phyloP scores from a whole-genome alignment of 2,329 filamentous ascomycete species.

The Exophiala bonariae region DNA sequence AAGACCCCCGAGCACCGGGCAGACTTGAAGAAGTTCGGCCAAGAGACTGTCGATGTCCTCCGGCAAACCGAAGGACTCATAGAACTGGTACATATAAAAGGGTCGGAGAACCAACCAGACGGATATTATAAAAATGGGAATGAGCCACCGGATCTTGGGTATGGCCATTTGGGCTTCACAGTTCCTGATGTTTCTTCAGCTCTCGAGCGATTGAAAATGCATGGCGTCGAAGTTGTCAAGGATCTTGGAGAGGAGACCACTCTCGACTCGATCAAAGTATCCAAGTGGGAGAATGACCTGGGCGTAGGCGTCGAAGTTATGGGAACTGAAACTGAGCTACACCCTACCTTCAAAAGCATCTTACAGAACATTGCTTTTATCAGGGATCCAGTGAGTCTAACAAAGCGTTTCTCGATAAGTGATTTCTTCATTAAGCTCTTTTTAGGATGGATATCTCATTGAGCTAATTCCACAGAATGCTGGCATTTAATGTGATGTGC shows the following conservation, averaged over 20 bases:
- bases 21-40: conserved; percentile 32
- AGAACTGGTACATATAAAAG: conserved; percentile 40
- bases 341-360: conserved; percentile 35
- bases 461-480: too few species aligned
- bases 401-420: too few species aligned
- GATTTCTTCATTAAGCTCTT: too few species aligned
- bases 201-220: conserved; percentile 31
- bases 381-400: conserved; percentile 38
- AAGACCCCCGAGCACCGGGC: conserved; percentile 30
- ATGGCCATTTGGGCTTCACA: conserved; percentile 40
- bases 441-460: too few species aligned
- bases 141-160: conserved; percentile 36
- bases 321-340: conserved; percentile 29
- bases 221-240: conserved; percentile 36
- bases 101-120: conserved; percentile 30
- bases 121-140: conserved; percentile 33
- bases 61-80: conserved; percentile 36
- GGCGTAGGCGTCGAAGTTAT: conserved; percentile 33
- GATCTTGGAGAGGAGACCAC: conserved; percentile 32
- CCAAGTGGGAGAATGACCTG: conserved; percentile 35
- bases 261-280: conserved; percentile 34
- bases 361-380: conserved; percentile 40
- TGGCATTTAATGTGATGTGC: too few species aligned
- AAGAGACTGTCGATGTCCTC: conserved; percentile 30
- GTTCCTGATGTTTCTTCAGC: conserved; percentile 37